A percentile compares a stretch with the other conserved stretches of the same genome.
Evolutionary conservation across 768 basidiomycete genomes (phyloP).

Genomic region (Myochromella boudieri): DNA sequence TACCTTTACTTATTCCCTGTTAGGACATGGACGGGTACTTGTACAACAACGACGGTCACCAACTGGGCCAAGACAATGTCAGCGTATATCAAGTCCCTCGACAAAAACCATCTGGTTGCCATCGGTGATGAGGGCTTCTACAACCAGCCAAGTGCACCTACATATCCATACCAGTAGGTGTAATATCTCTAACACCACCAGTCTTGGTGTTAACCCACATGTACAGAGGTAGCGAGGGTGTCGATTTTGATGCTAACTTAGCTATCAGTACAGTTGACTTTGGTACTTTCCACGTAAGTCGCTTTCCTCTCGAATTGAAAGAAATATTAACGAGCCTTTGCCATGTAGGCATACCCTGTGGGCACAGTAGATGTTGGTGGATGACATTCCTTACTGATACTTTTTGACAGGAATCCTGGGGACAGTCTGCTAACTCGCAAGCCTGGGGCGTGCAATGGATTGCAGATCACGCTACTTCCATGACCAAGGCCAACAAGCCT

Average conservation of each 20-base stretch:
- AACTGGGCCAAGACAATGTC: constrained; percentile 18
- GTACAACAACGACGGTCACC: constrained; percentile 19
- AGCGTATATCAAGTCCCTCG: constrained; percentile 22
- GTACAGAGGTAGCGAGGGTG: constrained; percentile 50
- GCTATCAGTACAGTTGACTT: constrained; percentile 59
- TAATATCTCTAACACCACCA: neutral
- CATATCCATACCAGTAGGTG: constrained; percentile 59
- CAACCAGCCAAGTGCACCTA: constrained; percentile 47
- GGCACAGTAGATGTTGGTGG: constrained; percentile 1
- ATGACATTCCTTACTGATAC: neutral
- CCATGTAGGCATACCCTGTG: constrained; percentile 35
- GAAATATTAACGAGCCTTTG: neutral
- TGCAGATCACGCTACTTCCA: constrained; percentile 53
- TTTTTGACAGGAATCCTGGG: constrained; percentile 43
- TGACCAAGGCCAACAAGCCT: constrained; percentile 54
- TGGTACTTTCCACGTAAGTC: constrained; percentile 70
- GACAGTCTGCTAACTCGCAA: constrained; percentile 42
- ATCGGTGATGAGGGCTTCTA: constrained; percentile 27
- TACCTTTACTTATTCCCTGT: neutral
- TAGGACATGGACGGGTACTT: constrained; percentile 19
- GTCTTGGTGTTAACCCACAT: neutral
- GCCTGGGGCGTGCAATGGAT: constrained; percentile 64
- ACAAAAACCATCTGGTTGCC: constrained; percentile 20
- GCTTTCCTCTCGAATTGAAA: neutral
- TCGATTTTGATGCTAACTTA: constrained; percentile 63